A percentile compares a stretch with the other conserved stretches of the same genome.
Conservation (phyloP, 2,329 filamentous ascomycete genomes). For the Fusarium humuli region DNA sequence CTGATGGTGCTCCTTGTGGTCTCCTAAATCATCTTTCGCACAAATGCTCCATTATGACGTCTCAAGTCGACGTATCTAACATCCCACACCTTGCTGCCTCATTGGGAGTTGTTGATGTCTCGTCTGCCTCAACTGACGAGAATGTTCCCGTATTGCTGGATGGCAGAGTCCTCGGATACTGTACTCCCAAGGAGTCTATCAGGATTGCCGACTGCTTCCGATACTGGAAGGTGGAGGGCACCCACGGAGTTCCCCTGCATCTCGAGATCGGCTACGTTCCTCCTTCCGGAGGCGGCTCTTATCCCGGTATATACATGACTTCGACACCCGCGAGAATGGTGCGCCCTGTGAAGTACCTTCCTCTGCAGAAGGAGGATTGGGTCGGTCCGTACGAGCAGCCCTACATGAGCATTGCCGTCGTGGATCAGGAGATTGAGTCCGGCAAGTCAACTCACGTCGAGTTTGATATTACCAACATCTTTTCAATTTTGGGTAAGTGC, state of each 20-base stretch:
- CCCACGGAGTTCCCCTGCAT: conserved; percentile 80
- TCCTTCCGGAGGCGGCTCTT: conserved; percentile 89
- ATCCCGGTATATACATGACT: conserved; percentile 94
- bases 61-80: conserved; percentile 76
- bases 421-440: conserved; percentile 87
- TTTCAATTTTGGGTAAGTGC: conserved; percentile 64
- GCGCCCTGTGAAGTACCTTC: conserved; percentile 90
- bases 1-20: conserved; percentile 94
- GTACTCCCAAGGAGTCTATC: conserved; percentile 83
- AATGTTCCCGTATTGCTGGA: conserved; percentile 92
- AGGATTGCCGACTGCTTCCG: conserved; percentile 87
- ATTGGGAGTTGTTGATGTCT: conserved; percentile 80
- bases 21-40: conserved; percentile 95
- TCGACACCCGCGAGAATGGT: conserved; percentile 88
- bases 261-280: conserved; percentile 95
- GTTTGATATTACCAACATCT: conserved; percentile 92
- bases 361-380: conserved; percentile 85
- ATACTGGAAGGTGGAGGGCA: conserved; percentile 94
- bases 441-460: conserved; percentile 94
- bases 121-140: conserved; percentile 82
- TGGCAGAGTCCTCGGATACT: conserved; percentile 90
- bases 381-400: conserved; percentile 96
- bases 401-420: conserved; percentile 96
- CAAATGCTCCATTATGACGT: conserved; percentile 90
- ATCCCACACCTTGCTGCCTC: conserved; percentile 78